A percentile compares a stretch with the other conserved stretches of the same genome.
phyloP scores from a whole-genome alignment of 2,329 filamentous ascomycete genomes.

The Fulvia fulva region DNA sequence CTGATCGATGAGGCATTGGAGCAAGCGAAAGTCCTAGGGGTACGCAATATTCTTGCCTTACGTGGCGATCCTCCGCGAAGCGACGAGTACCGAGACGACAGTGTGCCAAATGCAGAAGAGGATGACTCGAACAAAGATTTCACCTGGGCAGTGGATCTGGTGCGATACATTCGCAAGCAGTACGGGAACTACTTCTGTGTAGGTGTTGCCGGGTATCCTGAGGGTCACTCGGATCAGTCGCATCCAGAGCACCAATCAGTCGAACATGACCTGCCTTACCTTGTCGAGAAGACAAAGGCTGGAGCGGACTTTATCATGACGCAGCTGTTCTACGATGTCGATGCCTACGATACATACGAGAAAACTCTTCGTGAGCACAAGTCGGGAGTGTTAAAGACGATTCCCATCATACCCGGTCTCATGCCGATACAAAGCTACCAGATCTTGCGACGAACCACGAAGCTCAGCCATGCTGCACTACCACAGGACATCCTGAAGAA shows the following conservation, averaged over 20 bases:
- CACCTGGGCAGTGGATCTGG: slow-evolving; percentile 81
- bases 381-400: slow-evolving; percentile 77
- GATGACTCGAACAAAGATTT: slow-evolving; percentile 71
- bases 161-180: slow-evolving; percentile 78
- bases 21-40: slow-evolving; percentile 83
- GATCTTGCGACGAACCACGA: slow-evolving; percentile 89
- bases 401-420: slow-evolving; percentile 87
- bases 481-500: slow-evolving; percentile 67
- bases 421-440: slow-evolving; percentile 99
- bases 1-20: slow-evolving; percentile 86
- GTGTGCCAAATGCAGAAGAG: slow-evolving; percentile 53
- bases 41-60: slow-evolving; percentile 89
- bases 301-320: slow-evolving; percentile 99
- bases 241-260: slow-evolving; percentile 73
- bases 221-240: slow-evolving; percentile 88
- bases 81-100: slow-evolving; percentile 75
- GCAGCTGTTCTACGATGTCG: slow-evolving; percentile 89
- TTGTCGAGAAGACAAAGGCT: slow-evolving; percentile 85
- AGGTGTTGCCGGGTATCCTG: slow-evolving; percentile 90
- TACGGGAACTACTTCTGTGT: slow-evolving; percentile 96
- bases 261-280: slow-evolving; percentile 70
- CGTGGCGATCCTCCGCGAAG: slow-evolving; percentile 85
- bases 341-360: slow-evolving; percentile 79
- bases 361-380: slow-evolving; percentile 70
- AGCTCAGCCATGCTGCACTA: slow-evolving; percentile 84